phyloP scores from a whole-genome alignment of 805 yeast species.

The Sugiyamaella americana region DNA sequence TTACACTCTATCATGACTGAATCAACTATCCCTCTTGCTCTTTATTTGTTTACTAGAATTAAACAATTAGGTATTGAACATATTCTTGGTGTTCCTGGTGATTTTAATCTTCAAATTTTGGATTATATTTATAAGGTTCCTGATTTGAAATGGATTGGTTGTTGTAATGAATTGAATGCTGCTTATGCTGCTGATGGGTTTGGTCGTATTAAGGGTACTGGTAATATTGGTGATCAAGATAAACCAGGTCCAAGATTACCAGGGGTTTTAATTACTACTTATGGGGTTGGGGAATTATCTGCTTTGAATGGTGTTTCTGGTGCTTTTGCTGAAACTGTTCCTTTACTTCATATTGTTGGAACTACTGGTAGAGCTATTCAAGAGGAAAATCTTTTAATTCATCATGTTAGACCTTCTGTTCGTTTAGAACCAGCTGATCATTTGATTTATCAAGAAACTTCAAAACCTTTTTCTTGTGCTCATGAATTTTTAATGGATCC shows the following conservation, averaged over 20 bases:
- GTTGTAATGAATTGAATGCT: conserved; percentile 83
- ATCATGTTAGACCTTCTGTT: conserved; percentile 35
- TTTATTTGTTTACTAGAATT: conserved; percentile 32
- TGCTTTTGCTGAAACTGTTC: conserved; percentile 74
- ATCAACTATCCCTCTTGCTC: conserved; percentile 21
- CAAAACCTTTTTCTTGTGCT: conserved; percentile 50
- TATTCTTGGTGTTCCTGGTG: conserved; percentile 42
- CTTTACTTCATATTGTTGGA: conserved; percentile 81
- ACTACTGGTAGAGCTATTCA: conserved; percentile 45
- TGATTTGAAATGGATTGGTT: conserved; percentile 66
- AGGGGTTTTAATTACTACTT: conserved; percentile 67
- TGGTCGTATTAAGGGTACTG: conserved; percentile 45
- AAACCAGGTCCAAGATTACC: conserved; percentile 34
- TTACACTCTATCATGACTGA: conserved; percentile 14
- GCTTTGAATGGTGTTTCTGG: conserved; percentile 82
- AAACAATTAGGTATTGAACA: conserved; percentile 31
- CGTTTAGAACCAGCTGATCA: conserved; percentile 51
- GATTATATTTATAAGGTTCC: conserved; percentile 36
- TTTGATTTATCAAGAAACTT: conserved; percentile 58
- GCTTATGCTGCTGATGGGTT: conserved; percentile 92
- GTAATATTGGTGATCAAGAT: background rate
- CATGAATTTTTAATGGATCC: conserved; percentile 45
- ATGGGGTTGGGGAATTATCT: conserved; percentile 85
- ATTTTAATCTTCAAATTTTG: conserved; percentile 38
- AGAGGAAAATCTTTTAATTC: conserved; percentile 32